phyloP scores from a whole-genome alignment of 345 rosid species.

The Ceriops decandra region DNA sequence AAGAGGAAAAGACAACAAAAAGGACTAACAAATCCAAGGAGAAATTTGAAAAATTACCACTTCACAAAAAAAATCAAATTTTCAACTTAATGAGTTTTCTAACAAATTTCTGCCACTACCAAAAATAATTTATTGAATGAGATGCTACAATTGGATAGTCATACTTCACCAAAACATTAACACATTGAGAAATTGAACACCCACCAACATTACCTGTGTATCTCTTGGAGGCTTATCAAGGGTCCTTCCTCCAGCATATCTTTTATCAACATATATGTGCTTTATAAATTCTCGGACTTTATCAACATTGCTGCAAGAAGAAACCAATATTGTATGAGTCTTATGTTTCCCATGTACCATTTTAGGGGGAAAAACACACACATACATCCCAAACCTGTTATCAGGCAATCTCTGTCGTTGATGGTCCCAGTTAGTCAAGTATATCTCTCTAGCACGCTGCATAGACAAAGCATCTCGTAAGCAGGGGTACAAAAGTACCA shows the following conservation, averaged over 20 bases:
- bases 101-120: too few species aligned
- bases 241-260: slow-evolving; percentile 63
- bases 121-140: neutral
- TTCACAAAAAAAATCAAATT: too few species aligned
- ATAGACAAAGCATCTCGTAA: slow-evolving; percentile 25
- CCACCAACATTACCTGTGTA: slow-evolving; percentile 49
- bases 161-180: neutral
- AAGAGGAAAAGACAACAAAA: neutral
- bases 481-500: slow-evolving; percentile 9
- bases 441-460: slow-evolving; percentile 91
- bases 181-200: neutral
- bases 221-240: slow-evolving; percentile 73
- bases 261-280: slow-evolving; percentile 71
- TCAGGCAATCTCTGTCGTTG: slow-evolving; percentile 85
- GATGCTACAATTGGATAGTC: neutral
- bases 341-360: slow-evolving; percentile 8
- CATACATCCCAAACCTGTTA: slow-evolving; percentile 55
- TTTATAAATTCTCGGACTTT: slow-evolving; percentile 86
- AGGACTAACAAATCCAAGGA: too few species aligned
- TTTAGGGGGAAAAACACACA: neutral
- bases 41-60: too few species aligned
- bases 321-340: slow-evolving; percentile 18
- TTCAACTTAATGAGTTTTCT: too few species aligned
- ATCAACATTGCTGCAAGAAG: slow-evolving; percentile 57
- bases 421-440: slow-evolving; percentile 78